phyloP scores from a whole-genome alignment of 495 filamentous ascomycete genomes.

The Hyaloscypha variabilis region DNA sequence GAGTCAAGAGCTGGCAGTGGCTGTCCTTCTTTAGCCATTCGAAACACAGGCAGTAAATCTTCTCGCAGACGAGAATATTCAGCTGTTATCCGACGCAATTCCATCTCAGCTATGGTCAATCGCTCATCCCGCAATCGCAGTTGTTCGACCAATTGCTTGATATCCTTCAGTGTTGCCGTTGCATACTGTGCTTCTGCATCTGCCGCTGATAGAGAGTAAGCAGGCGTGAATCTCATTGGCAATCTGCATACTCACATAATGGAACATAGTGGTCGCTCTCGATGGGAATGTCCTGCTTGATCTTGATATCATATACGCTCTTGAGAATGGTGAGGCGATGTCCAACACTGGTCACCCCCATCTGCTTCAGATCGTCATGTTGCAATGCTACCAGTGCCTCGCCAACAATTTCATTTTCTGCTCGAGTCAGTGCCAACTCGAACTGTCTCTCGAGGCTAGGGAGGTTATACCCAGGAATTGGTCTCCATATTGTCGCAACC shows the following conservation, averaged over 20 bases:
- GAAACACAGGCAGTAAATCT: slow-evolving; percentile 86
- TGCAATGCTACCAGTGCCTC: slow-evolving; percentile 86
- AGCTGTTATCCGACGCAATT: slow-evolving; percentile 78
- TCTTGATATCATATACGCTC: slow-evolving; percentile 91
- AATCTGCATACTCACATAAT: slow-evolving; percentile 64
- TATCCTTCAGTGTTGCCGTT: slow-evolving; percentile 86
- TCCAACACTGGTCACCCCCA: slow-evolving; percentile 89
- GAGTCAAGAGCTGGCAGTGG: slow-evolving; percentile 58
- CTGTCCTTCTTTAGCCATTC: slow-evolving; percentile 86
- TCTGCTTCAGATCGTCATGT: slow-evolving; percentile 92
- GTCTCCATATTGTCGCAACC: slow-evolving; percentile 81
- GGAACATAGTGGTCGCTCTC: slow-evolving; percentile 95
- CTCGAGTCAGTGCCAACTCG: slow-evolving; percentile 34
- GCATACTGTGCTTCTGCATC: slow-evolving; percentile 84
- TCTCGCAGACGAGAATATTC: slow-evolving; percentile 85
- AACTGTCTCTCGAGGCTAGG: not conserved
- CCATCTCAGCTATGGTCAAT: slow-evolving; percentile 76
- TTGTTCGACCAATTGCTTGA: slow-evolving; percentile 84
- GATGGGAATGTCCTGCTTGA: slow-evolving; percentile 85
- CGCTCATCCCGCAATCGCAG: slow-evolving; percentile 86
- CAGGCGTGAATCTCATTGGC: not conserved
- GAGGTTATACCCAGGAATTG: slow-evolving; percentile 73
- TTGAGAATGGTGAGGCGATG: slow-evolving; percentile 95
- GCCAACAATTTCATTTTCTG: slow-evolving; percentile 92
- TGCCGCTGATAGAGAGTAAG: slow-evolving; percentile 62